Evolutionary conservation across 192 early-diverging fungal species (phyloP).

Genomic region (Coemansia sp.): DNA sequence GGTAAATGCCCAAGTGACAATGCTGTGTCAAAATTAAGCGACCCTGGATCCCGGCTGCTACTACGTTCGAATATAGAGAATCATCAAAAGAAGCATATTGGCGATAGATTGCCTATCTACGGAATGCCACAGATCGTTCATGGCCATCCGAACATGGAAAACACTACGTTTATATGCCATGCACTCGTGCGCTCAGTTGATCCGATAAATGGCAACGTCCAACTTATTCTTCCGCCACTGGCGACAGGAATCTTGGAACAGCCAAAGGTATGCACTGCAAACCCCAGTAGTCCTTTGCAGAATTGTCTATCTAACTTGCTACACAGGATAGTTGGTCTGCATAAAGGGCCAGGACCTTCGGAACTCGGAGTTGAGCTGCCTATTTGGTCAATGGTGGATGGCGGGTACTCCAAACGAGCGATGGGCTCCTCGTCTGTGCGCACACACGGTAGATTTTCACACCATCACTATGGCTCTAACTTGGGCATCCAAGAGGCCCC

Average conservation of each 20-base stretch:
- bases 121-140: conserved; percentile 50
- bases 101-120: background rate
- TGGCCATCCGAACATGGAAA: conserved; percentile 29
- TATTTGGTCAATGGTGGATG: conserved; percentile 34
- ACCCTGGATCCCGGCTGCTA: conserved; percentile 28
- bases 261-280: background rate
- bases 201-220: conserved; percentile 52
- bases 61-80: conserved; percentile 3
- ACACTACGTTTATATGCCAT: conserved; percentile 62
- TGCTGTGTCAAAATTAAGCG: conserved; percentile 32
- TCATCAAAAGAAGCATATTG: background rate
- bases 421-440: conserved; percentile 27
- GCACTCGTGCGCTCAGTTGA: conserved; percentile 70
- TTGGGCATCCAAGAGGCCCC: conserved; percentile 49
- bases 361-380: conserved; percentile 40
- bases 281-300: background rate
- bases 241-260: background rate
- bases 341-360: conserved; percentile 37
- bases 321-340: conserved; percentile 37
- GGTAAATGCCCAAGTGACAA: conserved; percentile 29
- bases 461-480: conserved; percentile 1
- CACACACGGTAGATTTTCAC: background rate
- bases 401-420: conserved; percentile 43
- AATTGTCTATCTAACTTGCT: conserved; percentile 1
- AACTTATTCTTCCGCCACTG: conserved; percentile 59